Percentiles rank a stretch among this genome's conserved stretches.
Conservation (phyloP, 345 rosid species). For the Luvunga scandens region DNA sequence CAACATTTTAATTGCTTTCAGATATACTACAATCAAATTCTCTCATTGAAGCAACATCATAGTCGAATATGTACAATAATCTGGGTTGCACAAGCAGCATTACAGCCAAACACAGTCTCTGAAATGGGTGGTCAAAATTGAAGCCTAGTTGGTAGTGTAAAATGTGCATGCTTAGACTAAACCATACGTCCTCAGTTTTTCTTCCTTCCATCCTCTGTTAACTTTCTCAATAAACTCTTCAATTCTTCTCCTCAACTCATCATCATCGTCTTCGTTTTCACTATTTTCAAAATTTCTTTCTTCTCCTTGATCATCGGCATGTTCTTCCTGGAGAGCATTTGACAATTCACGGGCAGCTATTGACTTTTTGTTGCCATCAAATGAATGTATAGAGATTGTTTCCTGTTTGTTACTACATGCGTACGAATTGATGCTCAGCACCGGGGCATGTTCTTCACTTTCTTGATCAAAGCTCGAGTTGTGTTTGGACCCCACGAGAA, state of each 20-base stretch:
- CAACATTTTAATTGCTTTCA: neutral
- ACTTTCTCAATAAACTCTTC: slow-evolving; percentile 64
- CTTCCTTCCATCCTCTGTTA: slow-evolving; percentile 55
- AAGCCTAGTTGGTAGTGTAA: neutral
- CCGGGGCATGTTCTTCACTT: slow-evolving; percentile 6
- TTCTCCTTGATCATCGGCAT: neutral
- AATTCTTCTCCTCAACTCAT: slow-evolving; percentile 51
- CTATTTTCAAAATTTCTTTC: neutral
- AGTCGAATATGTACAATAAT: neutral
- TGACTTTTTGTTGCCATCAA: neutral
- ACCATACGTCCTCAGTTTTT: slow-evolving; percentile 22
- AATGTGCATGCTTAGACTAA: neutral
- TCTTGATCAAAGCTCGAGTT: slow-evolving; percentile 9
- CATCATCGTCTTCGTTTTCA: slow-evolving; percentile 14
- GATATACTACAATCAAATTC: neutral
- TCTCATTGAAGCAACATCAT: neutral
- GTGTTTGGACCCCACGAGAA: slow-evolving; percentile 38
- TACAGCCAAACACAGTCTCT: slow-evolving; percentile 1
- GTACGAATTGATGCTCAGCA: neutral
- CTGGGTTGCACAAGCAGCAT: neutral
- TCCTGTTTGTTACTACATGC: slow-evolving; percentile 1
- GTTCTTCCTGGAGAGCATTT: neutral
- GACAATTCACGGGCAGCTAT: neutral
- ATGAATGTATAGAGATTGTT: neutral
- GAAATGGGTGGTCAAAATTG: neutral